phyloP scores from a whole-genome alignment of 371 early-diverging fungal genomes.

The Mucor indicus region DNA sequence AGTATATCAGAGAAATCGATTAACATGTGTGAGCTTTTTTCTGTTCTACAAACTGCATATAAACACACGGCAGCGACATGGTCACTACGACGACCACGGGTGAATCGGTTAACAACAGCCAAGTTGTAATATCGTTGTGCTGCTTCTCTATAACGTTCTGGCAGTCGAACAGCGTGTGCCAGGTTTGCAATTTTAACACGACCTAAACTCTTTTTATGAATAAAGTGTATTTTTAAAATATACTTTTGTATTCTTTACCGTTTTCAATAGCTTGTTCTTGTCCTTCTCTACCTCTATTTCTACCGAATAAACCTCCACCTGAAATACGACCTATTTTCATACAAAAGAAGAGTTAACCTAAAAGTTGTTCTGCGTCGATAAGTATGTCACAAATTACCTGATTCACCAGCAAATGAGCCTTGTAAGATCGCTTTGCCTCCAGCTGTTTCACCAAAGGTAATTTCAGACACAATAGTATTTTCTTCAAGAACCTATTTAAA shows the following conservation, averaged over 20 bases:
- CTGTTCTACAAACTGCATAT: slow-evolving; percentile 93
- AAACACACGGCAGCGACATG: slow-evolving; percentile 95
- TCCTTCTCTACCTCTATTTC: slow-evolving; percentile 56
- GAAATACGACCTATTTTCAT: slow-evolving; percentile 48
- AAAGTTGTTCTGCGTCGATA: background rate
- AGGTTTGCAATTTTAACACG: slow-evolving; percentile 62
- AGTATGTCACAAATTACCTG: slow-evolving; percentile 21
- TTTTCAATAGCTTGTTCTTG: slow-evolving; percentile 71
- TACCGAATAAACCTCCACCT: slow-evolving; percentile 53
- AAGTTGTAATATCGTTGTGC: slow-evolving; percentile 95
- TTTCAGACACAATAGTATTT: slow-evolving; percentile 92
- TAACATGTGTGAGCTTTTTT: slow-evolving; percentile 92
- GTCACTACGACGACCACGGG: slow-evolving; percentile 85
- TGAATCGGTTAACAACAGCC: slow-evolving; percentile 89
- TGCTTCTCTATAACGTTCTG: slow-evolving; percentile 78
- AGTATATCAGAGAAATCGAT: slow-evolving; percentile 97
- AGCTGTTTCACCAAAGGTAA: slow-evolving; percentile 88
- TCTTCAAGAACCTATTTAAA: slow-evolving; percentile 88
- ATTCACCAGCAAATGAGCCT: slow-evolving; percentile 69
- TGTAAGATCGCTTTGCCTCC: slow-evolving; percentile 85
- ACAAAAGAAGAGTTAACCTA: background rate
- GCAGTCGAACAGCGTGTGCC: slow-evolving; percentile 67
- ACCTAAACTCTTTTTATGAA: slow-evolving; percentile 19
- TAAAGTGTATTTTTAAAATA: too few relatives aligned
- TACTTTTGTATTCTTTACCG: slow-evolving; percentile 31